Conservation (phyloP, 2,329 filamentous ascomycete genomes). For the Xylaria sp. region DNA sequence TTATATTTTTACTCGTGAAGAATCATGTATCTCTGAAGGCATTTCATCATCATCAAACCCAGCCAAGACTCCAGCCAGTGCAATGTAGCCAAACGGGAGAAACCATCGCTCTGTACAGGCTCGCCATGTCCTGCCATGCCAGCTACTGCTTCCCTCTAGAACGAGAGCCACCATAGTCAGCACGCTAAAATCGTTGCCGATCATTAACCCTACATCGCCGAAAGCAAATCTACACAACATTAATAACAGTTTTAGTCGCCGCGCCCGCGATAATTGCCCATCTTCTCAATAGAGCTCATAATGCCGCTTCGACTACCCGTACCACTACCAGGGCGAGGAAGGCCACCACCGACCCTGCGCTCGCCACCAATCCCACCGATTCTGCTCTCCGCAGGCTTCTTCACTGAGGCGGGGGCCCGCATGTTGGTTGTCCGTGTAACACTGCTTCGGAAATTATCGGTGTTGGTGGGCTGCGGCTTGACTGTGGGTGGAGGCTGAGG, state of each 20-base stretch:
- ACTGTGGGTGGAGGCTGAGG: constrained; percentile 22
- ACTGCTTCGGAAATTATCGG: constrained; percentile 58
- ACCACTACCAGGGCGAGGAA: constrained; percentile 58
- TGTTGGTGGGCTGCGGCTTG: constrained; percentile 12
- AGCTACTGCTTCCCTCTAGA: too few species aligned
- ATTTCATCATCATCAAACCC: constrained; percentile 22
- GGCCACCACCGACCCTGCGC: constrained; percentile 51
- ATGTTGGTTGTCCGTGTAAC: constrained; percentile 63
- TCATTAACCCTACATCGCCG: not conserved
- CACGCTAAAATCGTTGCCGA: not conserved
- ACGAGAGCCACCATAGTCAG: too few species aligned
- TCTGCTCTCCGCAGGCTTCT: constrained; percentile 52
- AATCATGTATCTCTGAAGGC: constrained; percentile 13
- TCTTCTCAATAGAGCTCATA: constrained; percentile 85
- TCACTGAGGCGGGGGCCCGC: constrained; percentile 60
- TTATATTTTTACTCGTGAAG: constrained; percentile 11
- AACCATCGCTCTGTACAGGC: constrained; percentile 11
- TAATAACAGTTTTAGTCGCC: constrained; percentile 26
- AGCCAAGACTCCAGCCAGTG: constrained; percentile 21
- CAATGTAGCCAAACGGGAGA: constrained; percentile 7
- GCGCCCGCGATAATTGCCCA: constrained; percentile 69
- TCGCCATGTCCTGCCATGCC: constrained; percentile 13
- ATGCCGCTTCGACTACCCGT: constrained; percentile 67
- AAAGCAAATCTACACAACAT: constrained; percentile 1
- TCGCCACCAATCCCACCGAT: constrained; percentile 53